Evolutionary conservation across 257 asterid species (phyloP).

Genomic region (Solanum arcanum): DNA sequence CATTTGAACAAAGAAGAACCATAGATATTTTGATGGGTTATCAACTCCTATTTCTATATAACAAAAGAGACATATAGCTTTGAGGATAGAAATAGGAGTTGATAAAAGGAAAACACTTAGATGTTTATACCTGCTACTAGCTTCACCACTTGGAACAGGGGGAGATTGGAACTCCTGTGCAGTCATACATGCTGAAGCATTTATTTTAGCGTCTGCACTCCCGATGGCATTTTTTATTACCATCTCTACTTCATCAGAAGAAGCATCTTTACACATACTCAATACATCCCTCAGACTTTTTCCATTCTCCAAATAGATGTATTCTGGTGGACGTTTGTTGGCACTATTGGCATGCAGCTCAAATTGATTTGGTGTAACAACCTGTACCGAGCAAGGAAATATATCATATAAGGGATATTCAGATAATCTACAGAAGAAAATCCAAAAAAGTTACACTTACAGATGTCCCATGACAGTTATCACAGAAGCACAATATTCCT

Average conservation of each 20-base stretch:
- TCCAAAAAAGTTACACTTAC: conserved; percentile 23
- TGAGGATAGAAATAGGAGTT: too few species aligned
- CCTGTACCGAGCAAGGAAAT: conserved; percentile 30
- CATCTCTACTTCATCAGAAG: conserved; percentile 35
- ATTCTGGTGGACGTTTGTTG: conserved; percentile 74
- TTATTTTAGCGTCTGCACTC: conserved; percentile 11
- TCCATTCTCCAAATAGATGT: conserved; percentile 67
- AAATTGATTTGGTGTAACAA: conserved; percentile 65
- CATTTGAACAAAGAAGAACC: background rate
- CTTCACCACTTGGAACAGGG: conserved; percentile 22
- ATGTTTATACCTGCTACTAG: conserved; percentile 32
- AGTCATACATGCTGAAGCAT: conserved; percentile 35
- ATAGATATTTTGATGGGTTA: background rate
- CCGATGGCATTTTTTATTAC: conserved; percentile 48
- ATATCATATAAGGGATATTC: background rate
- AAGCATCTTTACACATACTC: conserved; percentile 51
- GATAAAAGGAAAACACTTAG: background rate
- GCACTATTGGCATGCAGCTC: conserved; percentile 75
- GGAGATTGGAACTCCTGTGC: conserved; percentile 25
- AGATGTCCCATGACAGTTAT: conserved; percentile 47
- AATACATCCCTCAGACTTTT: conserved; percentile 60
- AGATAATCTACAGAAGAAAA: background rate
- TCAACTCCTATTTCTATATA: background rate
- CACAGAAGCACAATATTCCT: conserved; percentile 72
- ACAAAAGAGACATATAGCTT: too few species aligned